Base-by-base conservation (phyloP, 179 eudicot species). In the Gypsophila paniculata region DNA sequence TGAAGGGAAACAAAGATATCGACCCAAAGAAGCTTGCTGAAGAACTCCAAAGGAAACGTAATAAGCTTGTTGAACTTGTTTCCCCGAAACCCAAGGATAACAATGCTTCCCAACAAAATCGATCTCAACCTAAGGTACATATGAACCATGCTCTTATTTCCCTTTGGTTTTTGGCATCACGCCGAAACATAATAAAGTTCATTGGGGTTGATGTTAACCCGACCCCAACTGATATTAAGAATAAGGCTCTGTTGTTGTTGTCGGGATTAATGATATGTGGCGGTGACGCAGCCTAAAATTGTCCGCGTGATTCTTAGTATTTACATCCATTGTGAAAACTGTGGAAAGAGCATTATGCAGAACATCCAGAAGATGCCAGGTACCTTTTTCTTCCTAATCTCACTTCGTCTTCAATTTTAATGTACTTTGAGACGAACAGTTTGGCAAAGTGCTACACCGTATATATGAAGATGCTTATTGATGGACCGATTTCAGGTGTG, bases 281-380 rank as follows among this genome's bases (percentile, higher is more conserved):
- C 55, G 26, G 3, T 0, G 42, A 54, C 65, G 53, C 82, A 89
- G 89, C 82, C 85, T 2, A 82, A 78, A 76, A 82, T 82, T 23
- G 53, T 83, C 0, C 83, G 78, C 66, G 88, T 82, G 29, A 69
- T 76, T 42, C 72, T 90, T 65, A 84, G 77, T 65, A 55, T 90
- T 3, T 71, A 76, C 70, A 68, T 88, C 80, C 96, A 87, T 57
- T 90, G 96, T 61, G 84, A 85, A 65, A 86, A 87, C 32, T 90
- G 96, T 67, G 89, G 81, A 2, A 72, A 72, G 38, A 83, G 73
- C 8, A 77, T 86, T 62, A 81, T 83, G 77, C 59, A 59, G 25
- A 60, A 81, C 55, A 79, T 90, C 52, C 82, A 74, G 34, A 82
- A 86, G 34, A 84, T 90, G 86, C 21, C 84, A 46, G 96, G 91